Conservation (phyloP, 2,329 filamentous ascomycete genomes). For the Mariannaea sp. region DNA sequence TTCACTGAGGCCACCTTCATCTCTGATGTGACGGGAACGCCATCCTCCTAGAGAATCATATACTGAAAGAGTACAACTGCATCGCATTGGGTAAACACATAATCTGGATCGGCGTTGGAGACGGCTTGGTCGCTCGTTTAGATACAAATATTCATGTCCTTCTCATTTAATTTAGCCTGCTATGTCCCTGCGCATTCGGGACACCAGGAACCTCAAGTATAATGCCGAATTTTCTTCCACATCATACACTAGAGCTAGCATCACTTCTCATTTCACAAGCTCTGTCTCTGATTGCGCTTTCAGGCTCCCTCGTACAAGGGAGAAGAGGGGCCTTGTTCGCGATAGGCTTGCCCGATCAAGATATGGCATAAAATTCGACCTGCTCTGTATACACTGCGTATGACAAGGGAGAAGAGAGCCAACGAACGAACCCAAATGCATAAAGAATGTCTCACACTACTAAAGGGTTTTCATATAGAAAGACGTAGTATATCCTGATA, state of each 20-base stretch:
- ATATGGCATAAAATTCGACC: too few species aligned
- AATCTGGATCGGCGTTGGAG: slow-evolving; percentile 41
- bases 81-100: slow-evolving; percentile 38
- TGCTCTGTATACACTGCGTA: too few species aligned
- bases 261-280: background rate
- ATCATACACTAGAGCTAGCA: background rate
- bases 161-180: slow-evolving; percentile 21
- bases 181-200: slow-evolving; percentile 10
- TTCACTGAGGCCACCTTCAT: slow-evolving; percentile 98
- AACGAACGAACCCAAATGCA: too few species aligned
- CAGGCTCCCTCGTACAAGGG: background rate
- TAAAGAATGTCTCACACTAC: too few species aligned
- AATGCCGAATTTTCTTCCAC: slow-evolving; percentile 19
- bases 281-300: background rate
- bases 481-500: too few species aligned
- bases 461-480: too few species aligned
- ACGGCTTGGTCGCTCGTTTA: slow-evolving; percentile 40
- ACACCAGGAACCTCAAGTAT: slow-evolving; percentile 18
- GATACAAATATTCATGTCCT: slow-evolving; percentile 33
- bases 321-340: background rate
- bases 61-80: slow-evolving; percentile 27
- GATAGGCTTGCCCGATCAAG: too few species aligned
- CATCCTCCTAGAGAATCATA: slow-evolving; percentile 7
- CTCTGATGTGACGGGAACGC: slow-evolving; percentile 54
- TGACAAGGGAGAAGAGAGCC: too few species aligned